A percentile compares a stretch with the other conserved stretches of the same genome.
These are phyloP conservation scores for Lupinus albus DNA, from an alignment of 306 rosid species.

Conservation along the genomic window DNA sequence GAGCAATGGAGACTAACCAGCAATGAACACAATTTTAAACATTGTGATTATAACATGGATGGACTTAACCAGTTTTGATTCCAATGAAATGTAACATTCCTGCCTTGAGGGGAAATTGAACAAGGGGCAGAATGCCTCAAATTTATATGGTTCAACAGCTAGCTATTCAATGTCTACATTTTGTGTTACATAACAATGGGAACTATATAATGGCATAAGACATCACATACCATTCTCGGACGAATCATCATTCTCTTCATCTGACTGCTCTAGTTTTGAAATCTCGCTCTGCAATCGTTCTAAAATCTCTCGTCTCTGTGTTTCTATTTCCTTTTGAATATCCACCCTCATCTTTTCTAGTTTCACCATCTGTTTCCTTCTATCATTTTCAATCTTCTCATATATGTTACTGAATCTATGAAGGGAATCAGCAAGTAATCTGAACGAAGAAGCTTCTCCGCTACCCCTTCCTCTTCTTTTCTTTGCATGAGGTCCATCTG, in stretches of 20 bases:
- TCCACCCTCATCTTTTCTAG: slow-evolving; percentile 92
- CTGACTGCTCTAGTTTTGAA: slow-evolving; percentile 55
- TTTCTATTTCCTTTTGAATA: slow-evolving; percentile 71
- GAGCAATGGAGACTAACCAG: not conserved
- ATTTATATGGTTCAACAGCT: slow-evolving; percentile 46
- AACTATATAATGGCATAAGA: slow-evolving; percentile 34
- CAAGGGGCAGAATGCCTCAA: slow-evolving; percentile 42
- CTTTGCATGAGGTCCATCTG: slow-evolving; percentile 63
- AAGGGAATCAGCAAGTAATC: slow-evolving; percentile 77
- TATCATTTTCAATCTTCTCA: slow-evolving; percentile 72
- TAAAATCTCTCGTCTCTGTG: slow-evolving; percentile 71
- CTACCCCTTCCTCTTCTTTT: slow-evolving; percentile 60
- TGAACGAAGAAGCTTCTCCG: slow-evolving; percentile 58
- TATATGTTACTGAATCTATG: slow-evolving; percentile 72
- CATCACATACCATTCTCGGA: slow-evolving; percentile 58
- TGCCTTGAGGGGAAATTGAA: slow-evolving; percentile 40
- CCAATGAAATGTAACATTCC: slow-evolving; percentile 42
- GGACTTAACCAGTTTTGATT: slow-evolving; percentile 28
- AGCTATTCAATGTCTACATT: slow-evolving; percentile 44
- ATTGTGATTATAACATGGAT: slow-evolving; percentile 18
- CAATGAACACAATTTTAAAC: slow-evolving; percentile 25
- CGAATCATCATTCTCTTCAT: slow-evolving; percentile 59
- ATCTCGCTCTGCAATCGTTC: slow-evolving; percentile 77
- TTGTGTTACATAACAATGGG: slow-evolving; percentile 42
- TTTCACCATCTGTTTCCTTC: slow-evolving; percentile 74